Evolutionary conservation across 768 basidiomycete species (phyloP), one percentile per base, ranked within the genome.

Genomic region (Leccinum arenicola): DNA sequence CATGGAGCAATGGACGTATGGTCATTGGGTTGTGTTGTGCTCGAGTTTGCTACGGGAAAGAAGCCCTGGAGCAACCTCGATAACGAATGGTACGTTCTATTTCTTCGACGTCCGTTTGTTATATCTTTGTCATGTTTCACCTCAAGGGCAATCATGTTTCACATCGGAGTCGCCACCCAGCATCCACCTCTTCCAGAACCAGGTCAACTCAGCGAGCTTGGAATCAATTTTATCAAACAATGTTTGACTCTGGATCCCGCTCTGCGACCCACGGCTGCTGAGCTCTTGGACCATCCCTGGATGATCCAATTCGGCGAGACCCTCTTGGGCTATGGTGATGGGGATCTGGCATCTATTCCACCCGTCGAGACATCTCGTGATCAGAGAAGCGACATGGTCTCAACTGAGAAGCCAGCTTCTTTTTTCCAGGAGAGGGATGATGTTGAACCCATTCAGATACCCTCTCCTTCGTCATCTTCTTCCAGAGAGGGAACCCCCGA

Each of bases 61-160:
- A 96, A 98, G 69, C 97, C 97, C 1, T 99, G 97, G 97, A 95
- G 91, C 67, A 95, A 96, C 70, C 86, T 96, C 45, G 97, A 99
- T 72, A 99, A 99, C 66, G 97, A 99, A 83, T 99, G 97, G 97
- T 95, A 62, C 61, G 84, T 62, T 11, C 27, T 15, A 31, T 36
- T 8, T 57, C 7, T 27, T 47, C 23, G 48, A 33, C 12, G 6
- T 45, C 11, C 25, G 43, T 50, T 57, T 31, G n/a, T 49, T 9
- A n/a, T 6, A 12, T 48, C 43, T 50, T 19, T 31, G 23, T 56
- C 11, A 36, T 68, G 45, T 67, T 38, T 19, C 33, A 17, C 54
- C 33, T 31, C 21, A 66, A 96, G 95, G 95, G 95, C 96, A n/a
- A 96, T 98, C 76, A 98, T 98, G 96, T 98, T 96, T 80, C 95